These are phyloP conservation scores for Fusarium setosum DNA, from an alignment of 2,329 filamentous ascomycete genomes.

Conservation along the genomic window DNA sequence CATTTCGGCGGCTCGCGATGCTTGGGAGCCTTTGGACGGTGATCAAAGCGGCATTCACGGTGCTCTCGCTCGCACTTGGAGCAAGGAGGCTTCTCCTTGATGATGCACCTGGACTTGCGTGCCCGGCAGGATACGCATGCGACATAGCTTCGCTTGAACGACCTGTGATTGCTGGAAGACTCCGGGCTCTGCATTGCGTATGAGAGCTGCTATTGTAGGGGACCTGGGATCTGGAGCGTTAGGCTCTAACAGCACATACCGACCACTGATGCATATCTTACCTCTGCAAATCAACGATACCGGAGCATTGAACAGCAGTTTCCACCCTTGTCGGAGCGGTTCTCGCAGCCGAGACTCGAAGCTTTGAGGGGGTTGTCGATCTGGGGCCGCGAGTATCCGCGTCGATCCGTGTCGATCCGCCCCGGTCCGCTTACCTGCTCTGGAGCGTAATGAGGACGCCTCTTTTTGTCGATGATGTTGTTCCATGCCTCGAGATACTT, in stretches of 20 bases:
- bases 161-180: conserved; percentile 2
- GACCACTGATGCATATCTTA: not conserved
- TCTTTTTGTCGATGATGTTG: not conserved
- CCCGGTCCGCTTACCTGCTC: not conserved
- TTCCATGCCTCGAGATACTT: not conserved
- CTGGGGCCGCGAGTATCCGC: conserved; percentile 16
- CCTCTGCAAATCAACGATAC: not conserved
- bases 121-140: conserved; percentile 29
- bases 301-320: too few species aligned
- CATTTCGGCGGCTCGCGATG: conserved; percentile 24
- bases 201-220: too few species aligned
- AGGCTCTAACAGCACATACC: not conserved
- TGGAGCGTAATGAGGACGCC: not conserved
- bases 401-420: conserved; percentile 15
- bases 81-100: conserved; percentile 31
- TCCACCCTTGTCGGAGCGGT: not conserved
- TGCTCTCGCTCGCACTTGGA: conserved; percentile 30
- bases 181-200: conserved; percentile 12
- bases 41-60: conserved; percentile 28
- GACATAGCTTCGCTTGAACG: conserved; percentile 33
- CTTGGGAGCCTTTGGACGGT: conserved; percentile 15
- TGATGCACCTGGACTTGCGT: conserved; percentile 27
- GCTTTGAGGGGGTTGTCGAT: not conserved
- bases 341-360: not conserved
- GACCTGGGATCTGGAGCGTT: not conserved